Evolutionary conservation across 164 flowering plant genomes (phyloP).

Genomic region (Tetrastigma voinierianum): DNA sequence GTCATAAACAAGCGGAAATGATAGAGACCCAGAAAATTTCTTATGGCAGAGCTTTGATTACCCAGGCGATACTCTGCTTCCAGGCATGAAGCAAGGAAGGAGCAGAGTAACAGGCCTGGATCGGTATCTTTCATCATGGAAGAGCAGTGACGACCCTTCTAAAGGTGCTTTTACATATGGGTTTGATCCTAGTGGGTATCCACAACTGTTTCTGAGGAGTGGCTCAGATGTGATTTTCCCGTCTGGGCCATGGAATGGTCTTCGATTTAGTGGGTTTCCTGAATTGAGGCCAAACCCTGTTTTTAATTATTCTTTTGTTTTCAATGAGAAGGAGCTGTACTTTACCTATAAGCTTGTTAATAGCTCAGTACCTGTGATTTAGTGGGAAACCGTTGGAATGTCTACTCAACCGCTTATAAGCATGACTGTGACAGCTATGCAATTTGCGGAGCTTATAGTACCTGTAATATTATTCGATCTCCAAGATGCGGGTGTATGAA

Average conservation of each 20-base stretch:
- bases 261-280: constrained; percentile 23
- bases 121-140: not conserved
- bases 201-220: not conserved
- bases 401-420: too few relatives aligned
- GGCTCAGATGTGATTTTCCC: too few relatives aligned
- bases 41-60: too few relatives aligned
- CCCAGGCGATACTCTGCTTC: not conserved
- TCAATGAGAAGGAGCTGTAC: constrained; percentile 25
- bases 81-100: not conserved
- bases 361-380: constrained; percentile 10
- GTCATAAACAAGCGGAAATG: not conserved
- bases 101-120: not conserved
- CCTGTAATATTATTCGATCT: too few relatives aligned
- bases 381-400: too few relatives aligned
- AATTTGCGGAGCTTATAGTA: too few relatives aligned
- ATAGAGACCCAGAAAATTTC: not conserved
- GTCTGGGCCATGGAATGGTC: constrained; percentile 22
- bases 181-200: not conserved
- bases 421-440: too few relatives aligned
- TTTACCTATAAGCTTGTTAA: constrained; percentile 24
- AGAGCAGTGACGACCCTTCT: not conserved
- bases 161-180: not conserved
- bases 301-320: constrained; percentile 14
- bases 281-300: constrained; percentile 9
- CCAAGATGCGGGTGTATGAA: too few relatives aligned